phyloP scores from a whole-genome alignment of 345 rosid species.

The Brassica incana region DNA sequence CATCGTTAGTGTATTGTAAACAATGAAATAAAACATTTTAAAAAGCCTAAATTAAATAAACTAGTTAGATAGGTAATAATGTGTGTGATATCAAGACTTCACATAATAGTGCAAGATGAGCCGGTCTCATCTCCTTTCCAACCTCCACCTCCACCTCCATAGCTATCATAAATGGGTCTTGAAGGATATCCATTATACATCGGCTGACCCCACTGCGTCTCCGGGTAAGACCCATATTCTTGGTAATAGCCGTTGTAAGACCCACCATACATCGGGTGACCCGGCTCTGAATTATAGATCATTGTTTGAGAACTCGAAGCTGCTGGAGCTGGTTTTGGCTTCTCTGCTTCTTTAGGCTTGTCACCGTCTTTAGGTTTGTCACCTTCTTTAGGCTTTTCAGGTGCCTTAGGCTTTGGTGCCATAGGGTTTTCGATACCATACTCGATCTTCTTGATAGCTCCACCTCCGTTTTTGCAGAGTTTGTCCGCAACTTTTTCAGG shows the following conservation, averaged over 20 bases:
- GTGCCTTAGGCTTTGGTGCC: background rate
- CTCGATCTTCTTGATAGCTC: conserved; percentile 43
- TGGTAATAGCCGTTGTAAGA: background rate
- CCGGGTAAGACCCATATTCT: background rate
- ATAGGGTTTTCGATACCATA: conserved; percentile 21
- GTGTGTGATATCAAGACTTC: background rate
- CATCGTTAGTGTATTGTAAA: background rate
- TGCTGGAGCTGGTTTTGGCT: background rate
- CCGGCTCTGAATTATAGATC: background rate
- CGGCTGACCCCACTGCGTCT: background rate
- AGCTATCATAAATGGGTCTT: conserved; percentile 36
- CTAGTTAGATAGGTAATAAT: background rate
- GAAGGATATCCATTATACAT: conserved; percentile 8
- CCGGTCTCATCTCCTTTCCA: background rate
- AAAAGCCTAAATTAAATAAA: background rate
- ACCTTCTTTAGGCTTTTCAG: conserved; percentile 9
- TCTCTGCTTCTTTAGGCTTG: conserved; percentile 1
- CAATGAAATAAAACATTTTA: background rate
- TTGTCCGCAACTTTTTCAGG: conserved; percentile 47
- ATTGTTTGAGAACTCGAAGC: conserved; percentile 2
- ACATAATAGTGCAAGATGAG: background rate
- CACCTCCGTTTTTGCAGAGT: conserved; percentile 49
- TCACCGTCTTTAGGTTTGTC: background rate
- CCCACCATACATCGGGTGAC: background rate
- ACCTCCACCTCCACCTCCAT: conserved; percentile 33